Conservation (phyloP, 1,139 yeast genomes). For the Taiozyma sp. region DNA sequence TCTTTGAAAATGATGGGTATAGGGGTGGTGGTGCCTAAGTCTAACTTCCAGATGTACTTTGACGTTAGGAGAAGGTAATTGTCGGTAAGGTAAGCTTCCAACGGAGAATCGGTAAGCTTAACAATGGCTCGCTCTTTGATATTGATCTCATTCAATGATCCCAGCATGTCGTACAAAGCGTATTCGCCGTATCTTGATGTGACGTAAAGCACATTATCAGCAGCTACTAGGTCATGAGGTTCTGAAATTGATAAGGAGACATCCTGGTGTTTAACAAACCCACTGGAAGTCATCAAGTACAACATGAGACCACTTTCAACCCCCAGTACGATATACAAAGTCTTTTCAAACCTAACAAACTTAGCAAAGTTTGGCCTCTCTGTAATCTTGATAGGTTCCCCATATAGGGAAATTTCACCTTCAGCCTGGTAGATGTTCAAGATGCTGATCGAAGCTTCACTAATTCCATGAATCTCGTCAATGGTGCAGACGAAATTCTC, state of each 20-base stretch:
- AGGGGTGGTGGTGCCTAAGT: constrained; percentile 34
- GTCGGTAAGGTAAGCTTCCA: constrained; percentile 12
- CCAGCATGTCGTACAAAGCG: constrained; percentile 1
- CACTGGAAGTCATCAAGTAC: constrained; percentile 1
- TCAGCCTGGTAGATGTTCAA: constrained; percentile 8
- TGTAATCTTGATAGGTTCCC: neutral
- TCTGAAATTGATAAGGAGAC: constrained; percentile 4
- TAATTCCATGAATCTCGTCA: constrained; percentile 13
- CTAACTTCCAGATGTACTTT: constrained; percentile 39
- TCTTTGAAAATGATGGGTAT: constrained; percentile 37
- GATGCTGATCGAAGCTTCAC: neutral
- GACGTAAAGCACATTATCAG: constrained; percentile 9
- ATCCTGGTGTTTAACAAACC: neutral
- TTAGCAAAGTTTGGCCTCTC: constrained; percentile 15
- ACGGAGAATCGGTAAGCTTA: constrained; percentile 13
- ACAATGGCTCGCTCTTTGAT: neutral
- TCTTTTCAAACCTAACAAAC: constrained; percentile 6
- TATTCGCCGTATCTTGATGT: constrained; percentile 20
- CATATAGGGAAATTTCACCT: constrained; percentile 8
- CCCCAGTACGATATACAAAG: constrained; percentile 10
- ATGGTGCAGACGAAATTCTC: constrained; percentile 21
- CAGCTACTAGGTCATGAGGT: constrained; percentile 18
- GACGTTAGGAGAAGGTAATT: constrained; percentile 25
- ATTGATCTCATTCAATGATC: neutral
- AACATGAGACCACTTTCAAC: constrained; percentile 1